phyloP scores from a whole-genome alignment of 2,329 filamentous ascomycete genomes.

The Xenosphaeropsis pyriputrescens region DNA sequence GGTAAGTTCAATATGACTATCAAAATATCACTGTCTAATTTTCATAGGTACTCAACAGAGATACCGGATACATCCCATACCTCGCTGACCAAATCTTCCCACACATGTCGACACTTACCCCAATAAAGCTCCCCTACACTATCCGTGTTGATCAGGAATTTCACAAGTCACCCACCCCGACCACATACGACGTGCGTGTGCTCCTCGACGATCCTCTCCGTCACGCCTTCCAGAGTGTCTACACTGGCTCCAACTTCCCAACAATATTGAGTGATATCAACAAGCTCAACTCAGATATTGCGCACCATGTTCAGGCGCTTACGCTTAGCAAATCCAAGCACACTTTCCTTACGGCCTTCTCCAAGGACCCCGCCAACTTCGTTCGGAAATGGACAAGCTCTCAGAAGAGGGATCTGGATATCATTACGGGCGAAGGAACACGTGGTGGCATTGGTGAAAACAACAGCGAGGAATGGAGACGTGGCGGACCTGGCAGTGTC shows the following conservation, averaged over 20 bases:
- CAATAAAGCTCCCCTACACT: slow-evolving; percentile 77
- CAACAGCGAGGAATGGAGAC: slow-evolving; percentile 54
- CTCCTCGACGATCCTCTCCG: slow-evolving; percentile 71
- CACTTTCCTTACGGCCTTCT: slow-evolving; percentile 67
- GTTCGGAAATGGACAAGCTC: slow-evolving; percentile 78
- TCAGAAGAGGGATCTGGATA: slow-evolving; percentile 80
- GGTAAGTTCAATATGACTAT: slow-evolving; percentile 31
- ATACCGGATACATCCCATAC: slow-evolving; percentile 73
- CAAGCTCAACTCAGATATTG: slow-evolving; percentile 70
- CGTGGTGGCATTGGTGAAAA: slow-evolving; percentile 41
- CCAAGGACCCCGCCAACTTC: slow-evolving; percentile 72
- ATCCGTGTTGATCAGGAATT: slow-evolving; percentile 84
- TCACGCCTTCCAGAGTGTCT: slow-evolving; percentile 46
- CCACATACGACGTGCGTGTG: slow-evolving; percentile 82
- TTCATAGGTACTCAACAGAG: slow-evolving; percentile 53
- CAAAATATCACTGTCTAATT: slow-evolving; percentile 1
- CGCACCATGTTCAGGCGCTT: slow-evolving; percentile 69
- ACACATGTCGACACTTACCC: slow-evolving; percentile 67
- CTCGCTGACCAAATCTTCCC: slow-evolving; percentile 66
- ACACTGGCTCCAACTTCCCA: slow-evolving; percentile 56
- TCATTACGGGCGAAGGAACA: slow-evolving; percentile 70
- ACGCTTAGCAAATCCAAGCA: slow-evolving; percentile 80
- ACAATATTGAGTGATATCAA: slow-evolving; percentile 63
- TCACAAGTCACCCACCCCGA: slow-evolving; percentile 59
- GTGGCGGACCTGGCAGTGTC: slow-evolving; percentile 41